phyloP scores from a whole-genome alignment of 768 basidiomycete genomes.

The Macrolepiota fuliginosa region DNA sequence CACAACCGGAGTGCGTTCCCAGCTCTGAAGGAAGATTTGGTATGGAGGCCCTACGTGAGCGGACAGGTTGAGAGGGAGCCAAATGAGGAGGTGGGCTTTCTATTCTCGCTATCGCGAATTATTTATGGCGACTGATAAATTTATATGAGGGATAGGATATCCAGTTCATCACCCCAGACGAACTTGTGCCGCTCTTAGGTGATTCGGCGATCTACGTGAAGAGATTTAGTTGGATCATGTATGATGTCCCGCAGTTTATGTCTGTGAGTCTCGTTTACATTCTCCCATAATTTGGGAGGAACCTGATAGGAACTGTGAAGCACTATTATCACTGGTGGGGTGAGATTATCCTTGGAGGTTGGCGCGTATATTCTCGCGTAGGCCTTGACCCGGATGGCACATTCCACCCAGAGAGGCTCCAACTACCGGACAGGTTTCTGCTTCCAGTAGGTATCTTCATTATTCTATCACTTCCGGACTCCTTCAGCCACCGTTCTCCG shows the following conservation, averaged over 20 bases:
- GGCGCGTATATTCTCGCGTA: constrained; percentile 36
- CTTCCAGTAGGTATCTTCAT: constrained; percentile 13
- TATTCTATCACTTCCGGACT: not conserved
- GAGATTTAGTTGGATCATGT: constrained; percentile 26
- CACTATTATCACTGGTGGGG: constrained; percentile 50
- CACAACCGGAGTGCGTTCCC: constrained; percentile 37
- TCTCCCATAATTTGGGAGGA: not conserved
- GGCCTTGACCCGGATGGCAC: constrained; percentile 15
- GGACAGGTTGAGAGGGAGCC: constrained; percentile 24
- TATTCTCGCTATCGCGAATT: not conserved
- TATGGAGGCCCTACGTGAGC: constrained; percentile 21
- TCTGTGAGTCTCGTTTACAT: constrained; percentile 12
- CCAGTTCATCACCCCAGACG: constrained; percentile 22
- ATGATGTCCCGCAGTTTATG: constrained; percentile 27
- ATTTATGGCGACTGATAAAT: not conserved
- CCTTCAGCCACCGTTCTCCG: constrained; percentile 7
- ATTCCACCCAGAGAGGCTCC: constrained; percentile 14
- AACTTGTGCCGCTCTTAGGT: constrained; percentile 21
- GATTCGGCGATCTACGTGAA: constrained; percentile 20
- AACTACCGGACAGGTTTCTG: constrained; percentile 31
- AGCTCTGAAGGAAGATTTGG: constrained; percentile 38
- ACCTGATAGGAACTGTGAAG: constrained; percentile 18
- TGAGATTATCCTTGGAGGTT: constrained; percentile 41
- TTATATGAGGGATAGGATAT: constrained; percentile 20
- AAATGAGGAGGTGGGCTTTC: constrained; percentile 27